Percentiles rank a stretch among this genome's conserved stretches.
Evolutionary conservation across 495 filamentous ascomycete genomes (phyloP).

Genomic region (Penicillium riverlandense): DNA sequence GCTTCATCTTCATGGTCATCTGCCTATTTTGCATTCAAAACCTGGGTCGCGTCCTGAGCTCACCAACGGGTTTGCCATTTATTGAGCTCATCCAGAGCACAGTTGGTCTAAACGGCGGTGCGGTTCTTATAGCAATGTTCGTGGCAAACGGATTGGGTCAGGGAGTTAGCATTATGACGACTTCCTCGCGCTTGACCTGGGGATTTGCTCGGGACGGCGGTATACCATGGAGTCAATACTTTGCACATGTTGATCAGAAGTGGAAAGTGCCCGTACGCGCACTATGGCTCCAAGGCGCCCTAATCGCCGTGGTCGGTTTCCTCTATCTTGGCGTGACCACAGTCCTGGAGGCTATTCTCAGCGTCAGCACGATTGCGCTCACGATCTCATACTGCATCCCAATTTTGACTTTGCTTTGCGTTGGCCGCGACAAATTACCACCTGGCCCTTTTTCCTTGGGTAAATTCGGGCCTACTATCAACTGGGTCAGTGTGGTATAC

Average conservation of each 20-base stretch:
- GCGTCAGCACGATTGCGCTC: conserved; percentile 39
- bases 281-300: conserved; percentile 33
- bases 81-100: conserved; percentile 33
- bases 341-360: conserved; percentile 37
- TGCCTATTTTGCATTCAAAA: conserved; percentile 66
- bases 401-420: conserved; percentile 27
- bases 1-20: conserved; percentile 64
- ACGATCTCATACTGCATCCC: conserved; percentile 39
- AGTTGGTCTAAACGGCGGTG: conserved; percentile 24
- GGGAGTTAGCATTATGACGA: conserved; percentile 36
- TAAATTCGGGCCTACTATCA: conserved; percentile 19
- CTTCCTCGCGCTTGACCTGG: conserved; percentile 44
- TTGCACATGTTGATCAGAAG: conserved; percentile 24
- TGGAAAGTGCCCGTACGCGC: conserved; percentile 34
- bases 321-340: conserved; percentile 38
- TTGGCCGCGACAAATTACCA: conserved; percentile 35
- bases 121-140: conserved; percentile 33
- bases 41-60: conserved; percentile 46
- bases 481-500: conserved; percentile 35
- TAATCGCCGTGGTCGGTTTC: conserved; percentile 34
- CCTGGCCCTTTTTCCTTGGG: conserved; percentile 30
- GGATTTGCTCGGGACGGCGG: conserved; percentile 51
- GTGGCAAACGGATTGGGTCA: conserved; percentile 37
- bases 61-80: conserved; percentile 33
- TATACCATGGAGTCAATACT: conserved; percentile 33